Evolutionary conservation across 2,329 filamentous ascomycete genomes (phyloP), one percentile per base, ranked within the genome.

Genomic region (Talaromyces sp.): DNA sequence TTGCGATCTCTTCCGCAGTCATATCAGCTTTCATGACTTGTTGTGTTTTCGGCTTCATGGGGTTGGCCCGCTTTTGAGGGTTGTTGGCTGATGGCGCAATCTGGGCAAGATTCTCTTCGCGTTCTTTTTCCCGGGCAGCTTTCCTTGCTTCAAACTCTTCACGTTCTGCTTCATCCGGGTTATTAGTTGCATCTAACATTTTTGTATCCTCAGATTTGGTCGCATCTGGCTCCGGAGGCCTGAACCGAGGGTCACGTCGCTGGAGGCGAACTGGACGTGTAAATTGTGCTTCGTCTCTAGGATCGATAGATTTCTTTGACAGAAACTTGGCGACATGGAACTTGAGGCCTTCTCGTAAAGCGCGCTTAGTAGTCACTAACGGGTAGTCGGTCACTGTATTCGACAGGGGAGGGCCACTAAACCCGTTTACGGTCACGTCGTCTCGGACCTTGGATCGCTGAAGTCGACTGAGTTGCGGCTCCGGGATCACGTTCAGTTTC

Each of bases 281-380:
- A 71, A 98, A 99, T 56, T 96, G 87, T 6, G 87, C 81, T 66
- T 93, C 87, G 69, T 98, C 88, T 62, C 91, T 81, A 32, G 86
- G 83, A 66, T 89, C 88, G 63, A 86, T 77, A n/a, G 71, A 78
- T 64, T 81, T 81, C 68, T 86, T 86, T 56, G 83, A 80, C 64
- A 89, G 82, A 59, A 99, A 87, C 67, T 90, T 88, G 81, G 96
- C 93, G 64, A 96, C 85, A 71, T 99, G 95, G 69, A 92, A 87
- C 55, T 93, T 89, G 62, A 96, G 78, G 6, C 89, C 90, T 66
- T 95, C 89, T 59, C 90, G 82, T 55, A 96, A 76, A 10, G 88
- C 86, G 69, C 88, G 87, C 75, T 96, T 96, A 7, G 91, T 96
- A 7, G 92, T 90, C 65, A 91, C 85, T 19, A 98, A 82, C 14